Conservation (phyloP, 768 basidiomycete species). For the Leccinum longicurvipes region DNA sequence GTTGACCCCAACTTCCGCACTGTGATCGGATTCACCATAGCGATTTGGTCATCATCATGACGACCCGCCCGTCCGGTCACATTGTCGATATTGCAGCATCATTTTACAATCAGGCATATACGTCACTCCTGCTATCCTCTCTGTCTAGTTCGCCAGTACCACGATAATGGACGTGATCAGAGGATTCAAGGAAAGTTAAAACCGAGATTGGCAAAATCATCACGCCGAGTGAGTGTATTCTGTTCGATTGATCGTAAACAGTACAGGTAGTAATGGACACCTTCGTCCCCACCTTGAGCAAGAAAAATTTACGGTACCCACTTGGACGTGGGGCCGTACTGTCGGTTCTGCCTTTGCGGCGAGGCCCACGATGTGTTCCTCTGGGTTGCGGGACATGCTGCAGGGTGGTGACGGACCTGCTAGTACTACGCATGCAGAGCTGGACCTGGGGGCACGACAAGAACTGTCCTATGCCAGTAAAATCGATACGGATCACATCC, state of each 20-base stretch:
- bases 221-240: slow-evolving; percentile 32
- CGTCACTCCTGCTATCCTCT: background rate
- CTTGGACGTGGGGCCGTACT: too few species aligned
- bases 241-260: slow-evolving; percentile 5
- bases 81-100: too few species aligned
- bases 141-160: background rate
- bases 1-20: too few species aligned
- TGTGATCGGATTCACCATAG: too few species aligned
- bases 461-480: too few species aligned
- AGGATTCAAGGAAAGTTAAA: slow-evolving; percentile 26
- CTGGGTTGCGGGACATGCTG: slow-evolving; percentile 45
- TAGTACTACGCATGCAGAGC: slow-evolving; percentile 12
- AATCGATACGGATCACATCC: too few species aligned
- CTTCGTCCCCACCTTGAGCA: slow-evolving; percentile 49
- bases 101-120: background rate
- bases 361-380: slow-evolving; percentile 52
- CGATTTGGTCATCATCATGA: too few species aligned
- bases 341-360: slow-evolving; percentile 56
- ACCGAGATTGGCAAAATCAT: slow-evolving; percentile 31
- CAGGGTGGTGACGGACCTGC: slow-evolving; percentile 3
- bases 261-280: slow-evolving; percentile 39
- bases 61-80: background rate
- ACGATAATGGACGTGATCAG: slow-evolving; percentile 36
- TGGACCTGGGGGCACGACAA: slow-evolving; percentile 31
- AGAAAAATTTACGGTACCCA: too few species aligned